phyloP scores from a whole-genome alignment of 495 filamentous ascomycete species.

The Neurospora sp. region DNA sequence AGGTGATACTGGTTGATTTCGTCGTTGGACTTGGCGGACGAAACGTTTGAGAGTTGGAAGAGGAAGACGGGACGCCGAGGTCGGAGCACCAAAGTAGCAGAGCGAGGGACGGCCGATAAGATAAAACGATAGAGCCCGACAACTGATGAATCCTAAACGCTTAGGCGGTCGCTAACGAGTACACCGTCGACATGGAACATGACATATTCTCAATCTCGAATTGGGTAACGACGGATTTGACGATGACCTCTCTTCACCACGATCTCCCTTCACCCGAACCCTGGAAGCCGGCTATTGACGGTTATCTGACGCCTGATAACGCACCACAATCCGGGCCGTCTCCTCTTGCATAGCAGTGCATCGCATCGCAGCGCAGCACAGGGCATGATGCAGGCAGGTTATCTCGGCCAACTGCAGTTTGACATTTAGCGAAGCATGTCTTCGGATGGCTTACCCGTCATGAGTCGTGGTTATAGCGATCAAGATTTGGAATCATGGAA shows the following conservation, averaged over 20 bases:
- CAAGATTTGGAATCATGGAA: neutral
- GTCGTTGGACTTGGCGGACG: too few species aligned
- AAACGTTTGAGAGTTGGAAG: neutral
- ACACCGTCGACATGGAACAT: neutral
- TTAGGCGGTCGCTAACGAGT: too few species aligned
- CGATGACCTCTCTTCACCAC: neutral
- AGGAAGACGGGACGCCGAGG: neutral
- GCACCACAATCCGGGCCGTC: neutral
- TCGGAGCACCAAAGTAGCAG: neutral
- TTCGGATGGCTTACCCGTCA: neutral
- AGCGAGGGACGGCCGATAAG: too few species aligned
- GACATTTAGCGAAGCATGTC: neutral
- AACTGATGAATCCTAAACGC: too few species aligned
- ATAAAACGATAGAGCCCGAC: too few species aligned
- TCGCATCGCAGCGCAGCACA: neutral
- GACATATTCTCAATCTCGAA: too few species aligned
- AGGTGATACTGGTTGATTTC: too few species aligned
- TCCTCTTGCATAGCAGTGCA: neutral
- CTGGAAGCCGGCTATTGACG: neutral
- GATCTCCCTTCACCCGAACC: neutral
- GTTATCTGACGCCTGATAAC: neutral
- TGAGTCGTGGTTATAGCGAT: neutral
- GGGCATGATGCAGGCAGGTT: neutral
- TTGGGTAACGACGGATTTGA: neutral
- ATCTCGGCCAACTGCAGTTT: neutral